phyloP scores from a whole-genome alignment of 805 yeast genomes.

The Saturnispora serradocipensis region DNA sequence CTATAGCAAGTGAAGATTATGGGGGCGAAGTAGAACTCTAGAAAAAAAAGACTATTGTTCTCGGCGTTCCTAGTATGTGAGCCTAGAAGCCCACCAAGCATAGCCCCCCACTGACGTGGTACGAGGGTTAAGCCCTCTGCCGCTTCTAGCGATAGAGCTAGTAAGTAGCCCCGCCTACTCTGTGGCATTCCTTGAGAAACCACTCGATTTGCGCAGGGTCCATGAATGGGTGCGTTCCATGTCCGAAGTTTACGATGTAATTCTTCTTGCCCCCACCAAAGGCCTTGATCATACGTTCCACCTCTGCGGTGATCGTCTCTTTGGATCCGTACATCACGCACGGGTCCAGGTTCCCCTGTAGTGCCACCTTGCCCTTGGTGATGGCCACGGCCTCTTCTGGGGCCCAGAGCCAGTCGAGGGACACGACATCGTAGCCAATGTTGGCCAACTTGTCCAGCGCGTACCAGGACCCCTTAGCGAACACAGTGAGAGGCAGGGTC shows the following conservation, averaged over 20 bases:
- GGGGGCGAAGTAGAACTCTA: neutral
- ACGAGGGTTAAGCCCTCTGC: too few species aligned
- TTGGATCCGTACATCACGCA: conserved; percentile 88
- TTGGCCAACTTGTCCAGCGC: conserved; percentile 80
- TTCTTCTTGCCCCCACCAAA: conserved; percentile 91
- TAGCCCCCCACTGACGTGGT: neutral
- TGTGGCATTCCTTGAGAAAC: conserved; percentile 58
- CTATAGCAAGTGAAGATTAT: neutral
- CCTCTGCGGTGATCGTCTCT: conserved; percentile 71
- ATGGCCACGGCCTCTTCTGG: conserved; percentile 78
- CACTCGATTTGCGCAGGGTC: conserved; percentile 80
- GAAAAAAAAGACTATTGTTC: neutral
- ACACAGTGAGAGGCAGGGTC: conserved; percentile 75
- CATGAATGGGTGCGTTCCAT: conserved; percentile 98
- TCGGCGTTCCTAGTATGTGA: neutral
- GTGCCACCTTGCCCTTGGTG: conserved; percentile 63
- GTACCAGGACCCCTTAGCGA: conserved; percentile 97
- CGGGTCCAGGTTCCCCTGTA: conserved; percentile 96
- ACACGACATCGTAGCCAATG: conserved; percentile 77
- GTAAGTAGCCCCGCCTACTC: conserved; percentile 6
- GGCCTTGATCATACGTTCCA: conserved; percentile 77
- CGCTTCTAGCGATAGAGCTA: too few species aligned
- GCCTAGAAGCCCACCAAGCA: neutral
- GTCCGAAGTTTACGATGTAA: conserved; percentile 93
- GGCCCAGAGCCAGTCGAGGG: conserved; percentile 84